Percentiles rank a stretch among this genome's conserved stretches.
These are phyloP conservation scores for Tilletia horrida DNA, from an alignment of 1,284 basidiomycete genomes.

Conservation along the genomic window DNA sequence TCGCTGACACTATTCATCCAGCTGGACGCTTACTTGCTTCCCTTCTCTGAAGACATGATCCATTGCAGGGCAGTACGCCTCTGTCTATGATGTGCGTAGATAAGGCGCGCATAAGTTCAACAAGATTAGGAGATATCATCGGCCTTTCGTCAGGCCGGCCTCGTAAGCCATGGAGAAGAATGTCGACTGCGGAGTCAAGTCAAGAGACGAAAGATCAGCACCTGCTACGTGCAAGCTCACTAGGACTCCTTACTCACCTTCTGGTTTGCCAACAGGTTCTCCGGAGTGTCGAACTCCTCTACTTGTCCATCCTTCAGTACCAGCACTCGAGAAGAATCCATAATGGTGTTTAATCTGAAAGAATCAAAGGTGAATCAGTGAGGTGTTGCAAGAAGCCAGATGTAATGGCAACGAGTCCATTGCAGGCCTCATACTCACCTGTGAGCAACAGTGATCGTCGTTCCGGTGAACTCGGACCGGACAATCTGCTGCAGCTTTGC, in stretches of 20 bases:
- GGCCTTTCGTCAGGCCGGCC: slow-evolving; percentile 38
- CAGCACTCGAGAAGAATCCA: slow-evolving; percentile 77
- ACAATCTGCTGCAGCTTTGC: slow-evolving; percentile 78
- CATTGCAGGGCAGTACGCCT: too few species aligned
- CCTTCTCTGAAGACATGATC: too few species aligned
- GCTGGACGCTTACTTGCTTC: too few species aligned
- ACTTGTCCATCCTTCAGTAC: slow-evolving; percentile 77
- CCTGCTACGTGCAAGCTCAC: neutral
- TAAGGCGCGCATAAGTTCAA: too few species aligned
- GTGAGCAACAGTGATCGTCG: slow-evolving; percentile 38
- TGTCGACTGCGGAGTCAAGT: slow-evolving; percentile 22
- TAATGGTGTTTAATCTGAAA: slow-evolving; percentile 82
- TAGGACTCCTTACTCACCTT: slow-evolving; percentile 36
- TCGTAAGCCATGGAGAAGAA: slow-evolving; percentile 54
- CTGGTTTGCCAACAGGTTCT: slow-evolving; percentile 63
- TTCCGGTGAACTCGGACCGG: slow-evolving; percentile 58
- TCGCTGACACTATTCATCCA: too few species aligned
- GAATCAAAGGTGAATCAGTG: slow-evolving; percentile 48
- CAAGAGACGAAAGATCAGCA: neutral
- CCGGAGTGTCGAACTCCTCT: slow-evolving; percentile 71
- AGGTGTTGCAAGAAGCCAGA: slow-evolving; percentile 14
- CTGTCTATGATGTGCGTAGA: too few species aligned
- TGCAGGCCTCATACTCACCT: neutral
- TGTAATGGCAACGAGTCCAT: slow-evolving; percentile 20
- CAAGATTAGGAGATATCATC: neutral